Conservation (phyloP, 2,329 filamentous ascomycete genomes). For the Hymenoscyphus linearis region DNA sequence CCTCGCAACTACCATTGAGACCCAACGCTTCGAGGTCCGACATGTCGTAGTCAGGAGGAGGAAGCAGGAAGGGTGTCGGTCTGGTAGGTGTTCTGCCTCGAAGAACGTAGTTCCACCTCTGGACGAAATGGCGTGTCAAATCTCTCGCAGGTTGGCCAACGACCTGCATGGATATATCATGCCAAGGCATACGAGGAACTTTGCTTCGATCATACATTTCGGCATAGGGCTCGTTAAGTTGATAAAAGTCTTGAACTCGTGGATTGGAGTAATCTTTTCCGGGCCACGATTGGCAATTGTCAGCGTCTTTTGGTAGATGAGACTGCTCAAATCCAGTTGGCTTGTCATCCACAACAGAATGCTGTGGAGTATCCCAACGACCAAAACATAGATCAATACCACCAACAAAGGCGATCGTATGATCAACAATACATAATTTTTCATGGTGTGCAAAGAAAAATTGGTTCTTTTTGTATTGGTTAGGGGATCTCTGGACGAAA, state of each 20-base stretch:
- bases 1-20: slow-evolving; percentile 88
- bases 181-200: slow-evolving; percentile 95
- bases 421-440: slow-evolving; percentile 95
- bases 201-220: slow-evolving; percentile 96
- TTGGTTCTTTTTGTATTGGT: slow-evolving; percentile 97
- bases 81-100: slow-evolving; percentile 89
- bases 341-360: slow-evolving; percentile 86
- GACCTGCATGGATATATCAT: slow-evolving; percentile 96
- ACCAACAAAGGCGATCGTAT: slow-evolving; percentile 91
- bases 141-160: slow-evolving; percentile 94
- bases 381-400: slow-evolving; percentile 97
- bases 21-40: slow-evolving; percentile 84
- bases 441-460: slow-evolving; percentile 99
- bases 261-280: slow-evolving; percentile 99
- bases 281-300: slow-evolving; percentile 93
- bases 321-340: slow-evolving; percentile 85
- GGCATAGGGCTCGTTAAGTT: slow-evolving; percentile 88
- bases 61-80: slow-evolving; percentile 87
- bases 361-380: slow-evolving; percentile 93
- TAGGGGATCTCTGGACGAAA: slow-evolving; percentile 91
- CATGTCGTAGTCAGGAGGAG: slow-evolving; percentile 83
- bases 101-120: slow-evolving; percentile 95
- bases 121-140: slow-evolving; percentile 91
- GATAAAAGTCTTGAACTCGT: slow-evolving; percentile 90
- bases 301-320: slow-evolving; percentile 75